phyloP scores from a whole-genome alignment of 2,329 filamentous ascomycete species.

The Aquanectria penicillioides region DNA sequence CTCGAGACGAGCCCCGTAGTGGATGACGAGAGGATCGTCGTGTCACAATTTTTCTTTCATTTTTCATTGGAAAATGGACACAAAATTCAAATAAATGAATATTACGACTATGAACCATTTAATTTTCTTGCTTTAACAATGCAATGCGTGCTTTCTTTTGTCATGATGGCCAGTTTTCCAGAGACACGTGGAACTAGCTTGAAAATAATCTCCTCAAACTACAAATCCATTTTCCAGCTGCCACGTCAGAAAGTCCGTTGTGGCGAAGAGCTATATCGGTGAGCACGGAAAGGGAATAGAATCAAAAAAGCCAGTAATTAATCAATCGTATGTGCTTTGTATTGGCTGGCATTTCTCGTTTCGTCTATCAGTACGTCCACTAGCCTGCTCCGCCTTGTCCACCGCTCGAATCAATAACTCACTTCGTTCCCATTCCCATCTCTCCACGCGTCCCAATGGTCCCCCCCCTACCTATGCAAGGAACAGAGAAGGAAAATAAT shows the following conservation, averaged over 20 bases:
- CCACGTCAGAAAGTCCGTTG: background rate
- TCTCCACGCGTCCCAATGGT: background rate
- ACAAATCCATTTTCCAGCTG: background rate
- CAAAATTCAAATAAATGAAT: conserved; percentile 1
- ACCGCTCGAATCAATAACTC: too few relatives aligned
- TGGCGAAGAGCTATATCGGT: too few relatives aligned
- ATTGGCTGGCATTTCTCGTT: too few relatives aligned
- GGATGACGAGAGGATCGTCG: background rate
- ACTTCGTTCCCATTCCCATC: background rate
- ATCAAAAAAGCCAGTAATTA: background rate
- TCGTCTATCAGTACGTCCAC: too few relatives aligned
- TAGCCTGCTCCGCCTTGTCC: too few relatives aligned
- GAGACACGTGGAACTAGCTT: too few relatives aligned
- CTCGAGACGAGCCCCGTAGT: background rate
- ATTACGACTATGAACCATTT: conserved; percentile 13
- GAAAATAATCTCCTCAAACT: background rate
- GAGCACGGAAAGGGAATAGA: too few relatives aligned
- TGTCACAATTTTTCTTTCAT: background rate
- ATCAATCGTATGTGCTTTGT: too few relatives aligned
- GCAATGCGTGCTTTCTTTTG: background rate
- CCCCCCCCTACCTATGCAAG: background rate
- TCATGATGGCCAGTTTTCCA: too few relatives aligned
- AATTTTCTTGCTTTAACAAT: too few relatives aligned
- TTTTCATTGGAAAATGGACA: background rate
- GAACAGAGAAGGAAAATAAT: background rate